phyloP scores from a whole-genome alignment of 2,329 filamentous ascomycete genomes.

The Fragosphaeria purpurea region DNA sequence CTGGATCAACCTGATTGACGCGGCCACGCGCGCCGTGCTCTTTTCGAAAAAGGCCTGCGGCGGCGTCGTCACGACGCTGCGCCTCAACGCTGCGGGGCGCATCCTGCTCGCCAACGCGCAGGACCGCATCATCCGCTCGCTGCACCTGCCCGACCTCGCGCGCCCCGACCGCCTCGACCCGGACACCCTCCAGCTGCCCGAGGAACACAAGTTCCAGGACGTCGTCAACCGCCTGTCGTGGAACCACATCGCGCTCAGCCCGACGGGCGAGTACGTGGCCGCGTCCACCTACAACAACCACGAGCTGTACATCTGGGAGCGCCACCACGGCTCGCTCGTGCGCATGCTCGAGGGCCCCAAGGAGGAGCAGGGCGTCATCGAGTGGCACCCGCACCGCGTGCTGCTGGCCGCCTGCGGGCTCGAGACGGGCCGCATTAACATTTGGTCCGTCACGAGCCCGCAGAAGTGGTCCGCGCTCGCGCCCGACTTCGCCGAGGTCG shows the following conservation, averaged over 20 bases:
- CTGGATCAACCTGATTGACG: constrained; percentile 90
- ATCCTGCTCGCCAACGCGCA: constrained; percentile 87
- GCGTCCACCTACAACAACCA: constrained; percentile 98
- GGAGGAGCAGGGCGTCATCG: constrained; percentile 90
- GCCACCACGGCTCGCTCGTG: constrained; percentile 82
- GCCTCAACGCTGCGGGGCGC: constrained; percentile 73
- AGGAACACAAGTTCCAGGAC: constrained; percentile 98
- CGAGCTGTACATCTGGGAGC: constrained; percentile 97
- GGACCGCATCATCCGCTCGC: constrained; percentile 88
- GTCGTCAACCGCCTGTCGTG: constrained; percentile 89
- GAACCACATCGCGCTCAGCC: constrained; percentile 95
- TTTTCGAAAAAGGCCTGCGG: constrained; percentile 83
- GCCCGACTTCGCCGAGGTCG: constrained; percentile 92
- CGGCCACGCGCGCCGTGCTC: constrained; percentile 68
- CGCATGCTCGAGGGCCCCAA: constrained; percentile 96
- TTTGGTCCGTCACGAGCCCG: constrained; percentile 91
- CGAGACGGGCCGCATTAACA: constrained; percentile 86
- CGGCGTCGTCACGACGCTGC: constrained; percentile 79
- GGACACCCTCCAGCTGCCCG: constrained; percentile 76
- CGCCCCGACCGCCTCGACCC: constrained; percentile 57
- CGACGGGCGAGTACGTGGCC: constrained; percentile 88
- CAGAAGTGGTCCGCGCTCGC: constrained; percentile 96
- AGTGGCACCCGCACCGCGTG: constrained; percentile 88
- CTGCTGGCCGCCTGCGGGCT: constrained; percentile 85
- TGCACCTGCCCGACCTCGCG: constrained; percentile 72